Percentiles rank a stretch among this genome's conserved stretches.
Evolutionary conservation across 2,329 filamentous ascomycete genomes (phyloP).

Genomic region (Hawksworthiomyces lignivorus): DNA sequence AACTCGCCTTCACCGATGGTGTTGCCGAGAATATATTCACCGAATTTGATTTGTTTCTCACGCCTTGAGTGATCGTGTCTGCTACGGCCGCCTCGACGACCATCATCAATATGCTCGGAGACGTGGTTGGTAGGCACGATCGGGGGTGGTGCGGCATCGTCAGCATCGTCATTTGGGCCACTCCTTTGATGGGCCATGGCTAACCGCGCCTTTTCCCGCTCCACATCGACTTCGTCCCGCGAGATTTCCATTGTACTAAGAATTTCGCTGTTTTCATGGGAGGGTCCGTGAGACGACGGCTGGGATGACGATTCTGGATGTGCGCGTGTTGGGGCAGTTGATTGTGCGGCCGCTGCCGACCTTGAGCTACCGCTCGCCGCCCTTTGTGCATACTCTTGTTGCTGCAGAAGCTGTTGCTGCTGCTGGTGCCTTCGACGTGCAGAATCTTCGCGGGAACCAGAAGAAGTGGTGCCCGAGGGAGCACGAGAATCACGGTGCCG

Average conservation of each 20-base stretch:
- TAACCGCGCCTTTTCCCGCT: slow-evolving; percentile 62
- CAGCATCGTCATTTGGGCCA: slow-evolving; percentile 31
- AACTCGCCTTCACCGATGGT: slow-evolving; percentile 97
- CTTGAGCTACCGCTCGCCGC: background rate
- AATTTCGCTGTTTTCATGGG: slow-evolving; percentile 70
- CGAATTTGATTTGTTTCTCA: slow-evolving; percentile 80
- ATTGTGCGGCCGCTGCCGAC: slow-evolving; percentile 20
- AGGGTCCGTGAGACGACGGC: slow-evolving; percentile 50
- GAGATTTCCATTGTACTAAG: slow-evolving; percentile 71
- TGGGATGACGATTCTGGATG: slow-evolving; percentile 34
- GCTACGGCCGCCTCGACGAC: slow-evolving; percentile 43
- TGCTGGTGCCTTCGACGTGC: slow-evolving; percentile 33
- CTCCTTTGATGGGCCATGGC: slow-evolving; percentile 45
- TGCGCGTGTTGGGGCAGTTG: slow-evolving; percentile 38
- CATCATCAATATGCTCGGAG: slow-evolving; percentile 28
- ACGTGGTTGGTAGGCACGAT: slow-evolving; percentile 27
- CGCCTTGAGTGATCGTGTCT: slow-evolving; percentile 52
- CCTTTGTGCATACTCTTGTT: slow-evolving; percentile 29
- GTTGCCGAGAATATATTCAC: slow-evolving; percentile 91
- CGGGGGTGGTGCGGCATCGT: slow-evolving; percentile 37
- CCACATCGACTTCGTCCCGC: slow-evolving; percentile 65
- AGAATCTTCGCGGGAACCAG: slow-evolving; percentile 23
- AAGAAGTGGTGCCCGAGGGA: background rate
- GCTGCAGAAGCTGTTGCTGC: slow-evolving; percentile 27
- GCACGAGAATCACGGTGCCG: slow-evolving; percentile 27